phyloP scores from a whole-genome alignment of 108 stramenopile species.

The Epipyxis sp. region DNA sequence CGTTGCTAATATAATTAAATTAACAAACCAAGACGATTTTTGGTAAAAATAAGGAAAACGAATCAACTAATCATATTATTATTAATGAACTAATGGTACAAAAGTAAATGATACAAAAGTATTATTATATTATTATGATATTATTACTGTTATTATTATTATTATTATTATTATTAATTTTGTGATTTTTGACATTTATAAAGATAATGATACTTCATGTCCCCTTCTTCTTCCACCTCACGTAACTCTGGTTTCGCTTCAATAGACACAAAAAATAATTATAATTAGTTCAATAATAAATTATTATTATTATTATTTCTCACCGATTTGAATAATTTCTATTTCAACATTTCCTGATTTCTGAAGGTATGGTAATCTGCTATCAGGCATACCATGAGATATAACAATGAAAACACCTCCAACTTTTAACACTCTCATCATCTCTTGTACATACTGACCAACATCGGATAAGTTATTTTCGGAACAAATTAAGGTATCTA shows the following conservation, averaged over 20 bases:
- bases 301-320: not conserved
- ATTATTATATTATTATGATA: no score
- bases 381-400: conserved; percentile 19
- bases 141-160: no score
- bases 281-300: not conserved
- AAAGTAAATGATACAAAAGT: no score
- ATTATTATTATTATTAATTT: not conserved
- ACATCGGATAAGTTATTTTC: conserved; percentile 10
- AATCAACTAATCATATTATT: no score
- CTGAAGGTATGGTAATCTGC: not conserved
- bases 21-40: no score
- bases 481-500: conserved; percentile 17
- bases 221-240: conserved; percentile 23
- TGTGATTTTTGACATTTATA: conserved; percentile 5
- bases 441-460: not conserved
- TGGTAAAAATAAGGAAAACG: no score
- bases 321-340: conserved; percentile 14
- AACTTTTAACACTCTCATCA: not conserved
- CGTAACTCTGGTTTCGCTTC: not conserved
- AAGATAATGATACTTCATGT: not conserved
- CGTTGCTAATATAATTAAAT: no score
- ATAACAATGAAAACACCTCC: conserved; percentile 7
- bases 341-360: not conserved
- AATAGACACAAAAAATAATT: not conserved
- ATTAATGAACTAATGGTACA: no score